phyloP scores from a whole-genome alignment of 805 yeast genomes.

The Barnettozyma salicaria region DNA sequence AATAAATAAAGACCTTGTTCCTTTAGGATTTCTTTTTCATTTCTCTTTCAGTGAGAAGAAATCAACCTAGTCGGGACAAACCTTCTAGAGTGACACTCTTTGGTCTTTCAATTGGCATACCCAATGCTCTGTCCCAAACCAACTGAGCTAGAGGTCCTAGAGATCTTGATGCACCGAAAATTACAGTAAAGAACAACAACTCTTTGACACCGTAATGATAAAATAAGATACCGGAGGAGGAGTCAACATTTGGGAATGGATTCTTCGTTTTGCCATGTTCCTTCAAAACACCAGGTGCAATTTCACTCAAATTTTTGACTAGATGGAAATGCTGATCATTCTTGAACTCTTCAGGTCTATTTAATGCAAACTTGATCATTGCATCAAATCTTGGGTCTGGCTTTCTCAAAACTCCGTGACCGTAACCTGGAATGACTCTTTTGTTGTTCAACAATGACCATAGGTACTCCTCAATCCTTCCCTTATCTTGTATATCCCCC shows the following conservation, averaged over 20 bases:
- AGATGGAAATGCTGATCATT: conserved; percentile 60
- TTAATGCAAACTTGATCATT: conserved; percentile 59
- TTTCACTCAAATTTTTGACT: conserved; percentile 57
- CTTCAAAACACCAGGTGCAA: conserved; percentile 70
- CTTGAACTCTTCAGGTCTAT: conserved; percentile 43
- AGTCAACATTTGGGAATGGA: conserved; percentile 83
- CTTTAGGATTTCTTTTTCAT: too few relatives aligned
- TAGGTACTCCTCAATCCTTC: conserved; percentile 56
- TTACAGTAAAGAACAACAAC: conserved; percentile 69
- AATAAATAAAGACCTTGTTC: background rate
- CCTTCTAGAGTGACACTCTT: conserved; percentile 27
- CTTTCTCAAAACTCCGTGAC: conserved; percentile 80
- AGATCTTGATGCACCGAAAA: conserved; percentile 78
- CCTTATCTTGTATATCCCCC: conserved; percentile 27
- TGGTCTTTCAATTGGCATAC: conserved; percentile 80
- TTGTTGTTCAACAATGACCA: conserved; percentile 69
- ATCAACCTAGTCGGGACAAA: conserved; percentile 8
- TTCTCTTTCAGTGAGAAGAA: too few relatives aligned
- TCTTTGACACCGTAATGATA: conserved; percentile 76
- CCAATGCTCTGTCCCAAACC: conserved; percentile 71
- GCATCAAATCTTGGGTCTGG: conserved; percentile 80
- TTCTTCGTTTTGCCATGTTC: conserved; percentile 81
- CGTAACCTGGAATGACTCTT: conserved; percentile 83
- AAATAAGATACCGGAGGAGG: conserved; percentile 72
- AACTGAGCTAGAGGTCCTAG: conserved; percentile 75